Evolutionary conservation across 2,329 filamentous ascomycete genomes (phyloP), one percentile per base, ranked within the genome.

Genomic region (Phoma sp.): DNA sequence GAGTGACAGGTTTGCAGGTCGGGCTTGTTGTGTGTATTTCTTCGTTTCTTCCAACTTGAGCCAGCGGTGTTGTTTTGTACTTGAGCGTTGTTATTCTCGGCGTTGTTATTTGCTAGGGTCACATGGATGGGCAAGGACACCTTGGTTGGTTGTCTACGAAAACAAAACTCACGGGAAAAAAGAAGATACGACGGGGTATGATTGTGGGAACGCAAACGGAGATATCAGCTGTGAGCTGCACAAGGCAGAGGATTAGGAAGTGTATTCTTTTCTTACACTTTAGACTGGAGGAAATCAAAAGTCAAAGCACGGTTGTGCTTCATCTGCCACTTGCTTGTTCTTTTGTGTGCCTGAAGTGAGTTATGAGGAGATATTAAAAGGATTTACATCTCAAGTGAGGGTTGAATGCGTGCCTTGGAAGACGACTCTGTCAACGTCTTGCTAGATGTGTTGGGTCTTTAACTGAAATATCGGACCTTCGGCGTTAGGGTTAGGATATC

Each of bases 131-230:
- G 37, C 21, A 40, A 33, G 8, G 45, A 49, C 46, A 27, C 46
- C 22, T 36, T 17, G 10, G 17, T 22, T 37, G 44, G 24, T 17
- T 22, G 38, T 47, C 27, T 48, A 54, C 32, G 7, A 31, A 5
- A 44, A 24, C 22, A 54, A 54, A 54, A 54, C 17, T 39, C 27
- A 54, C 15, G 43, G 25, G 19, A 39, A 24, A 48, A 48, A 54
- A 47, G 40, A 27, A 40, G 6, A 31, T 15, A 31, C 12, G 29
- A 31, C 12, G 29, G 27, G 27, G 10, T 31, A 31, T 31, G 29
- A 31, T 13, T 31, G 13, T 29, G 25, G 25, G 25, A 10, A 29
- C 25, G 9, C 25, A 29, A 29, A 6, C 7, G 9, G 9, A 29
- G 29, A 31, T 13, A 13, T 31, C 29, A 31, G 29, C 29, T 15